Evolutionary conservation across 1,139 yeast genomes (phyloP), one percentile per base, ranked within the genome.

Genomic region (Diutina scorzettiae): DNA sequence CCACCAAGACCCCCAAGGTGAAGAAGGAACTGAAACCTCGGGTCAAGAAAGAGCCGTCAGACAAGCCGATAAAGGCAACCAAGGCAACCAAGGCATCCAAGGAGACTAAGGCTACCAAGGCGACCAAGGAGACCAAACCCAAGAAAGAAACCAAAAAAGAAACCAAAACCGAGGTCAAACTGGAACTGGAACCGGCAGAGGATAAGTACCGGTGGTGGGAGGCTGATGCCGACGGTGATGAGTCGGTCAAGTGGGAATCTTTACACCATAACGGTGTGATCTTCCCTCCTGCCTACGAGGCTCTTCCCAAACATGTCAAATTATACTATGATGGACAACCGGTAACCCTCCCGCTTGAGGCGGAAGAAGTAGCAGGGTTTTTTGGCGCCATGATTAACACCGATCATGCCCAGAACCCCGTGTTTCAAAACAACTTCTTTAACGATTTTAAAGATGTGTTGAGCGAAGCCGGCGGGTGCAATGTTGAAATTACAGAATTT

Each of bases 361-460:
- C 96, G 2, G 98, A 91, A 60, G 97, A 91, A 59, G 96, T 91
- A 29, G 97, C 96, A 0, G 96, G 96, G 0, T 89, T 87, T 56
- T 91, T 71, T 59, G 97, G 83, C 16, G 96, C 96, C 6, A 73
- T 89, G 76, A 48, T 89, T 37, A 89, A 84, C 51, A 74, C 93
- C 0, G 96, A 87, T 51, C 96, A 89, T 59, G 94, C 89, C 12
- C 72, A 78, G 49, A 89, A 87, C 55, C 89, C 94, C 0, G 79
- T 76, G 1, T 91, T 91, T 59, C 94, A 81, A 51, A 74, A 78
- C 55, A 91, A 91, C 58, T 91, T 91, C 62, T 89, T 89, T 53
- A 60, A 67, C 23, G 98, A 91, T 59, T 87, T 91, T 53, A 49
- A 64, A 40, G 61, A 69, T 44, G 94, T 87, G 0, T 59, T 89